These are phyloP conservation scores for Fusarium liriodendri DNA, from an alignment of 2,329 filamentous ascomycete species.

Conservation along the genomic window DNA sequence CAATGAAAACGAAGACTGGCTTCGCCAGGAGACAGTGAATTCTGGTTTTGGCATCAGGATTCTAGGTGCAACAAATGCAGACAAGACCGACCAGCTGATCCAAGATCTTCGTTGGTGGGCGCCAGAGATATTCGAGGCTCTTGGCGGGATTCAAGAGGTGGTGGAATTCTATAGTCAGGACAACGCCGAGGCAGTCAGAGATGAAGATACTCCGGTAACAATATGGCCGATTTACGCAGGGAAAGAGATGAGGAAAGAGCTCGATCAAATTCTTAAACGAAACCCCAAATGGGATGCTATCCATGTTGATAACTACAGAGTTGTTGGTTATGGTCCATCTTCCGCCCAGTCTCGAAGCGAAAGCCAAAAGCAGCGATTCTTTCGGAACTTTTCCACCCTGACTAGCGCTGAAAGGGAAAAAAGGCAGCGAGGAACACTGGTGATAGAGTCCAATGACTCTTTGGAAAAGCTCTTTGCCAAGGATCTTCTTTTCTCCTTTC, in stretches of 20 bases:
- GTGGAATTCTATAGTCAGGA: too few species aligned
- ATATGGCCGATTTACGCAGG: too few species aligned
- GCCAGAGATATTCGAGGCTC: neutral
- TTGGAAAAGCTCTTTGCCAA: neutral
- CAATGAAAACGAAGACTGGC: neutral
- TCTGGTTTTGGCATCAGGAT: neutral
- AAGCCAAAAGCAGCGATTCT: neutral
- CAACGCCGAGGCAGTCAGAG: too few species aligned
- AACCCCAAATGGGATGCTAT: too few species aligned
- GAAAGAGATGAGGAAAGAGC: too few species aligned
- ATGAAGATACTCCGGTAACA: accelerated
- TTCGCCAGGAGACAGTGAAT: neutral
- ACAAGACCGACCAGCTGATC: neutral
- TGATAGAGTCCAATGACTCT: neutral
- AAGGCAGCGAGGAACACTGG: neutral
- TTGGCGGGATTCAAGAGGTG: neutral
- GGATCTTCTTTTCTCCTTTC: constrained; percentile 6
- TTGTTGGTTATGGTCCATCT: neutral
- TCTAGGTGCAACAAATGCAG: neutral
- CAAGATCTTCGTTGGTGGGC: neutral
- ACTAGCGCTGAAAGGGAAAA: too few species aligned
- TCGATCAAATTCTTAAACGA: too few species aligned
- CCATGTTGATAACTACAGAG: neutral
- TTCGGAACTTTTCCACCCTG: neutral
- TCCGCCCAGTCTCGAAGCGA: too few species aligned